These are phyloP conservation scores for Panus rudis DNA, from an alignment of 768 basidiomycete species.

Conservation along the genomic window DNA sequence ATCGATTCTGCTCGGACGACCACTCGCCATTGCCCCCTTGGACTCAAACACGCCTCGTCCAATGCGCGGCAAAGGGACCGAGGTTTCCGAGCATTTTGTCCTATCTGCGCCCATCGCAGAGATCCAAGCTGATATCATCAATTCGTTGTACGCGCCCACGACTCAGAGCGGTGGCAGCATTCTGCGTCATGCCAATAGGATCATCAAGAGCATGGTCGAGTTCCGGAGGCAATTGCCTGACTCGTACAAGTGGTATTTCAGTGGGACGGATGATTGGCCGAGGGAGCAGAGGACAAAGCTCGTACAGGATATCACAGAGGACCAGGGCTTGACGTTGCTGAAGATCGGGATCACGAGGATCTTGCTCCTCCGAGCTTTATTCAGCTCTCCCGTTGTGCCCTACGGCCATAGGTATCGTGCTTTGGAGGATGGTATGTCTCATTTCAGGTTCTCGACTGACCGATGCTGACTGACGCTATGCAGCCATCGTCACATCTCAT, in stretches of 20 bases:
- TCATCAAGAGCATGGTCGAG: constrained; percentile 70
- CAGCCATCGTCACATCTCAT: constrained; percentile 81
- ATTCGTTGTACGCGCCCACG: constrained; percentile 76
- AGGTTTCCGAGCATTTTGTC: constrained; percentile 77
- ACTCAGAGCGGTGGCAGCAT: constrained; percentile 60
- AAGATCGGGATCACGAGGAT: constrained; percentile 81
- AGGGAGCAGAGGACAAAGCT: constrained; percentile 57
- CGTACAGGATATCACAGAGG: constrained; percentile 69
- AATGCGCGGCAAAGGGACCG: constrained; percentile 39
- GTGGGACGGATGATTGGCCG: constrained; percentile 72
- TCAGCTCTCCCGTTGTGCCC: constrained; percentile 66
- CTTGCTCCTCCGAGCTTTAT: constrained; percentile 68
- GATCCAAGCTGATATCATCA: constrained; percentile 86
- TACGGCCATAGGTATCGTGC: constrained; percentile 63
- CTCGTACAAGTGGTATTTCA: constrained; percentile 66
- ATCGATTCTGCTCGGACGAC: constrained; percentile 79
- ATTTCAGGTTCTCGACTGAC: neutral
- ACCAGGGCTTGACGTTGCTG: constrained; percentile 74
- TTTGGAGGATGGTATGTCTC: constrained; percentile 64
- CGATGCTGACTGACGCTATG: neutral
- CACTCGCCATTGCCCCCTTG: constrained; percentile 74
- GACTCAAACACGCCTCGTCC: constrained; percentile 79
- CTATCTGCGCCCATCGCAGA: constrained; percentile 70
- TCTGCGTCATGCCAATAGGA: constrained; percentile 71
- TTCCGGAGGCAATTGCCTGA: constrained; percentile 66